A percentile compares a stretch with the other conserved stretches of the same genome.
Conservation (phyloP, 2,329 filamentous ascomycete species). For the Mycosphaerella sp. region DNA sequence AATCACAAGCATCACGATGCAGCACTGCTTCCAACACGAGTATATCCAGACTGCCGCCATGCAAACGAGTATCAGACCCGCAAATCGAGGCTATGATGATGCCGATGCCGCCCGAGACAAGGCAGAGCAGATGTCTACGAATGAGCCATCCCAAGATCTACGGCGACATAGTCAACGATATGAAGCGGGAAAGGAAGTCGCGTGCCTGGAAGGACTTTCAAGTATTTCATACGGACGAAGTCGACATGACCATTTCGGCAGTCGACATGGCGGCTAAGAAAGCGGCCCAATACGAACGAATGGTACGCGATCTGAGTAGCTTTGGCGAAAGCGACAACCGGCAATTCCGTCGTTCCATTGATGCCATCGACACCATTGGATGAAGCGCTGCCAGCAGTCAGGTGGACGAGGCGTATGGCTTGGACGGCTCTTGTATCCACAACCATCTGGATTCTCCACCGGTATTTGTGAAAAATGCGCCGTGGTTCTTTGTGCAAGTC, state of each 20-base stretch:
- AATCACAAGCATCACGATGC: conserved; percentile 26
- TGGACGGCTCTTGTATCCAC: too few species aligned
- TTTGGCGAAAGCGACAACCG: conserved; percentile 18
- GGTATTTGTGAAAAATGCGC: neutral
- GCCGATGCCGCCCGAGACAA: conserved; percentile 26
- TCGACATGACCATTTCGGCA: conserved; percentile 29
- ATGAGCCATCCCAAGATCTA: conserved; percentile 32
- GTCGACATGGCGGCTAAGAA: conserved; percentile 26
- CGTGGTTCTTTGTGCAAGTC: neutral
- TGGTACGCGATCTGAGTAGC: conserved; percentile 24
- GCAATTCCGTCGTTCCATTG: conserved; percentile 13
- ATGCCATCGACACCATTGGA: conserved; percentile 25
- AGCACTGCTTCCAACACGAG: conserved; percentile 29
- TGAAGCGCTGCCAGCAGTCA: conserved; percentile 7
- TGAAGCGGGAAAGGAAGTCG: conserved; percentile 30
- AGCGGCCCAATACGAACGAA: conserved; percentile 27
- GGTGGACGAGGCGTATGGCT: neutral
- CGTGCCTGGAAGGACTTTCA: conserved; percentile 32
- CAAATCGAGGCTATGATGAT: conserved; percentile 34
- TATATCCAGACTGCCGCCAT: conserved; percentile 31
- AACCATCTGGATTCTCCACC: neutral
- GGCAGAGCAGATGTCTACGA: conserved; percentile 29
- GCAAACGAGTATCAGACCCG: conserved; percentile 27
- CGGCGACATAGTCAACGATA: conserved; percentile 30
- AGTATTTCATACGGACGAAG: conserved; percentile 31